Base-by-base conservation (phyloP, 495 filamentous ascomycete genomes). In the Penicillium goetzii region DNA sequence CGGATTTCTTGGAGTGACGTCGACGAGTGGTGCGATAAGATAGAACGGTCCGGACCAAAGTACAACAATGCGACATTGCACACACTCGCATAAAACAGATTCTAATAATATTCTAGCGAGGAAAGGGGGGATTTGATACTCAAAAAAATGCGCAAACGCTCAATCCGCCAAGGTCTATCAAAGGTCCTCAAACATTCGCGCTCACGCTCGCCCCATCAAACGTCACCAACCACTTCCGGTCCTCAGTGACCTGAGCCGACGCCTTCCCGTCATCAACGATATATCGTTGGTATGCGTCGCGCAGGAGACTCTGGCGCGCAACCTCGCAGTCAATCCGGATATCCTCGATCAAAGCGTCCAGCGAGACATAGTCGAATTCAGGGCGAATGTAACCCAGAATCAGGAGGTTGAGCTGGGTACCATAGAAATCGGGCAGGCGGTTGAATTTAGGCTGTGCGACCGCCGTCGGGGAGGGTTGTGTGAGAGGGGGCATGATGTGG, bases 251-350 rank as follows among this genome's bases (percentile, higher is more conserved):
- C 43, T 61, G 52, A 30, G 67, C 71, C 25, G 64, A 21, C 23
- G 52, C 64, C 30, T 66, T 59, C 5, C 61, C 73, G 12, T 68
- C 68, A 28, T 88, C 87, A 45, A 73, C 74, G 63, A 77, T 75
- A 70, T 82, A 87, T 56, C 77, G 74, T 62, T 66, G 76, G 85
- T 95, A 99, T 25, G 74, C 85, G 34, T 82, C 77, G 60, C 95
- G 79, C 67, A 76, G 81, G 71, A 99, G 77, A 81, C 92, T 95
- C 68, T 79, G 76, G 61, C 82, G 78, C 23, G 92, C 89, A 56
- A 99, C 93, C 71, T 91, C 87, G 70, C 94, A 93, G 78, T 99
- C 95, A 57, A 89, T 78, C 61, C 84, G 82, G 66, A 99, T 99
- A 78, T 99, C 95, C 67, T 89, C 85, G 40, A 97, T 86, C 74